Conservation (phyloP, 75 land plant genomes). For the Azolla pinnata region DNA sequence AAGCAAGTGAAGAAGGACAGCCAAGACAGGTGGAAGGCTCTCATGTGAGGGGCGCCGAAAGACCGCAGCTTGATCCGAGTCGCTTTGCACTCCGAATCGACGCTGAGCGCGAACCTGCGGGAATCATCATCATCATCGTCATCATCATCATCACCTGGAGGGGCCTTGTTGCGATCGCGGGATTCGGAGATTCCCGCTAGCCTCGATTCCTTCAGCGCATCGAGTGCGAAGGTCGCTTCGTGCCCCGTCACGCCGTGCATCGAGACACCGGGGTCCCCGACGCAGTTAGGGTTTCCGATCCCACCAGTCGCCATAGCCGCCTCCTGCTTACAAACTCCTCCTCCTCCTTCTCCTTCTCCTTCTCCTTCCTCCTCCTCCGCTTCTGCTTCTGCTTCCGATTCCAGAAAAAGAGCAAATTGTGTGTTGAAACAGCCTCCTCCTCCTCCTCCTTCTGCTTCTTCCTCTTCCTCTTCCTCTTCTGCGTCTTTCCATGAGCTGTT, state of each 20-base stretch:
- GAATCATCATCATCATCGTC: neutral
- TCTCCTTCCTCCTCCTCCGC: no score
- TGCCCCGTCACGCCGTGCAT: conserved; percentile 65
- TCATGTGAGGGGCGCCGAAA: conserved; percentile 66
- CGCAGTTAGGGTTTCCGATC: conserved; percentile 14
- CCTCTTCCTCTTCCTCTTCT: no score
- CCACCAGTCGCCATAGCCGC: neutral
- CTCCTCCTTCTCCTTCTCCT: no score
- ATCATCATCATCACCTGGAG: no score
- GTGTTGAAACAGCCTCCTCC: neutral
- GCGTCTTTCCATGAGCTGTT: no score
- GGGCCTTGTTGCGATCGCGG: no score
- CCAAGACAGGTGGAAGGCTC: conserved; percentile 79
- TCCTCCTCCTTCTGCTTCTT: neutral
- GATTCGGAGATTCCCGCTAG: no score
- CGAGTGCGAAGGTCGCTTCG: conserved; percentile 45
- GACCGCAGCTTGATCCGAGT: conserved; percentile 45
- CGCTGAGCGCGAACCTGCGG: conserved; percentile 43
- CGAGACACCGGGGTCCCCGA: conserved; percentile 49
- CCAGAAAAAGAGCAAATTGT: neutral
- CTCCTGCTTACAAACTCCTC: neutral
- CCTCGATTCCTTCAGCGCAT: conserved; percentile 7
- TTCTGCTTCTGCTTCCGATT: neutral
- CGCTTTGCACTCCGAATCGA: conserved; percentile 85
- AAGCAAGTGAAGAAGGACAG: conserved; percentile 82